Conservation (phyloP, 1,284 basidiomycete genomes). For the Jaminaea rosea region DNA sequence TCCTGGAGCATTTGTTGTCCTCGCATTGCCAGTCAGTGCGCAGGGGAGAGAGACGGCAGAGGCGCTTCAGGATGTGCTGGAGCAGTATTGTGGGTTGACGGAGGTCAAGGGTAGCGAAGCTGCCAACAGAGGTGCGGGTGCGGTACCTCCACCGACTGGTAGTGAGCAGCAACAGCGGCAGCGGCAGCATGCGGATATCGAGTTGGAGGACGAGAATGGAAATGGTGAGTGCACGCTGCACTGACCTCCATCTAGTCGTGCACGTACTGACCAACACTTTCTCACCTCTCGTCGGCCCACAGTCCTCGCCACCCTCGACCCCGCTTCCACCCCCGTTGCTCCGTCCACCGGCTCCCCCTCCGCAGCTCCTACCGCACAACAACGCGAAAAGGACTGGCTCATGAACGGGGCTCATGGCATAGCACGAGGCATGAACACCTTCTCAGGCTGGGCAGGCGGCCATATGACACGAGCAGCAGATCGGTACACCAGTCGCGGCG, state of each 20-base stretch:
- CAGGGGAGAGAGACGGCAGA: slow-evolving; percentile 9
- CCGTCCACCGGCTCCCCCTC: background rate
- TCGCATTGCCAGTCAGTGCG: slow-evolving; percentile 19
- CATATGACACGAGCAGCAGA: background rate
- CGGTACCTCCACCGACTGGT: too few relatives aligned
- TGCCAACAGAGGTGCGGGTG: slow-evolving; percentile 12
- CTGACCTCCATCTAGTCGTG: background rate
- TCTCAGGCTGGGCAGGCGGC: background rate
- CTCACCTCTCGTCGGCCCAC: background rate
- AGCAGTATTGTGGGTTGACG: slow-evolving; percentile 25
- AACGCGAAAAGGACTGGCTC: background rate
- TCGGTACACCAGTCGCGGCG: too few relatives aligned
- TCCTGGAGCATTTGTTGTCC: slow-evolving; percentile 16
- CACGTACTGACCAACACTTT: background rate
- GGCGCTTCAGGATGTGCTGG: slow-evolving; percentile 21
- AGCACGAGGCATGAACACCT: background rate
- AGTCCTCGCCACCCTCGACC: background rate
- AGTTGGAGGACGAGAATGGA: slow-evolving; percentile 30
- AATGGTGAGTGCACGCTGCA: slow-evolving; percentile 6
- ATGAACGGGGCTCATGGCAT: background rate
- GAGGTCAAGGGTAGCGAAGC: slow-evolving; percentile 14
- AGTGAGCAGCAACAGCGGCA: too few relatives aligned
- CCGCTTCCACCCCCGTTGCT: background rate
- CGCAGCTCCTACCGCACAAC: background rate
- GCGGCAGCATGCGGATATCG: too few relatives aligned